Conservation (phyloP, 495 filamentous ascomycete genomes). For the Penicillium lividum region DNA sequence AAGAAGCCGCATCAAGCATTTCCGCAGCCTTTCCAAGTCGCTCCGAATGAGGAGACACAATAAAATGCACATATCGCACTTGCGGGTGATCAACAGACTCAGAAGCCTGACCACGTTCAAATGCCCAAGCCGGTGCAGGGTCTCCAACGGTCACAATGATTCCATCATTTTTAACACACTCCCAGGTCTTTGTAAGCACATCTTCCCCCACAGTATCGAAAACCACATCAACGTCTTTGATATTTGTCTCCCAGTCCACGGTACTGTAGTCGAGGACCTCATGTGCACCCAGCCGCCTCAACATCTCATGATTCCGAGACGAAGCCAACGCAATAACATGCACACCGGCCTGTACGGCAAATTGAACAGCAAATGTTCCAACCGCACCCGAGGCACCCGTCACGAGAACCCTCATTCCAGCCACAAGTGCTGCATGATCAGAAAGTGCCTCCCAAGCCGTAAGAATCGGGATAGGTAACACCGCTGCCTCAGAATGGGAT, state of each 20-base stretch:
- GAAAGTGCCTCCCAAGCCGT: constrained; percentile 11
- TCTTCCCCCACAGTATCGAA: constrained; percentile 25
- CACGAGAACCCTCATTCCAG: constrained; percentile 7
- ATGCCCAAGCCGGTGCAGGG: constrained; percentile 10
- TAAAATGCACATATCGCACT: constrained; percentile 13
- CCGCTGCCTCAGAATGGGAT: constrained; percentile 8
- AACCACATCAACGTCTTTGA: constrained; percentile 14
- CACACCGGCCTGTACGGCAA: background rate
- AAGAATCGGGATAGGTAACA: constrained; percentile 11
- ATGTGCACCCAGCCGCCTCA: constrained; percentile 2
- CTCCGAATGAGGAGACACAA: constrained; percentile 8
- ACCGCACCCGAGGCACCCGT: constrained; percentile 13
- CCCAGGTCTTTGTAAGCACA: constrained; percentile 18
- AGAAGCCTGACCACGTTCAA: constrained; percentile 4
- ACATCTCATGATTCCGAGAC: constrained; percentile 6
- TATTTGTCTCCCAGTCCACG: background rate
- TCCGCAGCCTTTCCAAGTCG: background rate
- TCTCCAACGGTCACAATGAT: constrained; percentile 11
- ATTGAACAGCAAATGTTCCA: constrained; percentile 10
- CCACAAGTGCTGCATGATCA: constrained; percentile 6
- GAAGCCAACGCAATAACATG: constrained; percentile 11
- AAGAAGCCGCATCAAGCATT: constrained; percentile 7
- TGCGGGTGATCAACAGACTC: constrained; percentile 5
- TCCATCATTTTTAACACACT: constrained; percentile 17
- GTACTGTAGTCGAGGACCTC: constrained; percentile 6